Base-by-base conservation (phyloP, 2,329 filamentous ascomycete genomes). In the Ophiostoma sp. region DNA sequence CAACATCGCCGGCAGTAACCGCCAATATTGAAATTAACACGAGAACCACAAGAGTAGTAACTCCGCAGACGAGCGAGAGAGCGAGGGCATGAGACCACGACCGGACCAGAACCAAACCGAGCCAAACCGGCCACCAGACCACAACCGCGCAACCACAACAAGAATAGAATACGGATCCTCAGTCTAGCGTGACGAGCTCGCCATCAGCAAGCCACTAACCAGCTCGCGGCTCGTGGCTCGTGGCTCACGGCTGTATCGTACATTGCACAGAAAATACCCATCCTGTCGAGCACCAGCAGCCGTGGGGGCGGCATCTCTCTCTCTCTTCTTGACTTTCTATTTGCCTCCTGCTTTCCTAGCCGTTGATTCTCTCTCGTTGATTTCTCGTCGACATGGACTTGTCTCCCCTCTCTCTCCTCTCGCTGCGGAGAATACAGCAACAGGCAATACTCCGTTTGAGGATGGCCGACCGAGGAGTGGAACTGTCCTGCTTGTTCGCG, bases 381-480 rank as follows among this genome's bases (percentile, higher is more conserved):
- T 52, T 54, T 23, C 7, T 57, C 52, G n/a, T 57, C 17, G 23
- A 27, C 27, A 27, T 57, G 10, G 52, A 54, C 4, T 15, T 10
- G 15, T 48, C 41, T 20, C 44, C 17, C 20, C 44, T 20, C 20
- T n/a, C 20, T 20, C 44, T 48, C 41, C 41, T 44, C 41, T n/a
- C 44, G 44, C 11, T n/a, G 44, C 31, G 60, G 60, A 36, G 33
- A 64, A 64, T 65, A 8, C 35, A 62, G 20, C 20, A 65, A 65
- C 35, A 65, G 62, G 62, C 62, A 65, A 65, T 39, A 39, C 62
- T 39, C 62, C 62, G 35, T 65, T 35, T 35, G 31, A 20, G 60
- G 33, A 36, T 65, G 60, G 60, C 62, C 35, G 62, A n/a, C 33
- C 35, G 17, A 36, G 15, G n/a, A 23, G 62, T 65, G 62, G 62